Base-by-base conservation (phyloP, 2,329 filamentous ascomycete genomes). In the Leptoxyphium fumago region DNA sequence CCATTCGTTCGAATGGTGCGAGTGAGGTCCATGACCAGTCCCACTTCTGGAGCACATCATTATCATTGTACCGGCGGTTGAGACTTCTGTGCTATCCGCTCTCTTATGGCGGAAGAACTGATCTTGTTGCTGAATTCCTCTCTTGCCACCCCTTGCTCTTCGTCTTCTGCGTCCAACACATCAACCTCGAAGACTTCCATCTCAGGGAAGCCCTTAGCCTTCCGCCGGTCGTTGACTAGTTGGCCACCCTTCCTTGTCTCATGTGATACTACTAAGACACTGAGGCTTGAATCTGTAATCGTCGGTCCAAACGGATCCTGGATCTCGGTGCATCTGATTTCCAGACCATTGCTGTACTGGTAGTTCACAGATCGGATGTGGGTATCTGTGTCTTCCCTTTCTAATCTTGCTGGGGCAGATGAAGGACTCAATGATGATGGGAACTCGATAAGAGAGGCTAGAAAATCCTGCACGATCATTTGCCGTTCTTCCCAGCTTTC, bases 241-340 rank as follows among this genome's bases (percentile, higher is more conserved):
- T 77, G 70, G 5, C 88, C 91, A 29, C 91, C 91, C 1, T 78
- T 73, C 43, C 84, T 75, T 13, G 91, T 96, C 68, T 98, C 91
- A 10, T 76, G 80, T 5, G 88, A 95, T 5, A 96, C 79, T 2
- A 94, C 81, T 44, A 98, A 71, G 1, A 81, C 84, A 39, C 82
- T 78, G 49, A 96, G 82, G 28, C 73, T 68, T 60, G 84, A 74
- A 45, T 89, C 80, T 0, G 84, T 85, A 48, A 94, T 84, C 0
- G 91, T 95, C 2, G 91, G 91, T 0, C 91, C 91, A 62, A 82
- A 96, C 0, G 83, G 75, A 60, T 98, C 88, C 54, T 82, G 80
- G 44, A 98, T 87, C 57, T 87, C 77, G 39, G 89, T 84, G 57
- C 85, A 87, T 53, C 83, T 82, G 41, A 95, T 73, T 2, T 71